Base-by-base conservation (phyloP, 2,329 filamentous ascomycete species). In the Akanthomyces muscarius region DNA sequence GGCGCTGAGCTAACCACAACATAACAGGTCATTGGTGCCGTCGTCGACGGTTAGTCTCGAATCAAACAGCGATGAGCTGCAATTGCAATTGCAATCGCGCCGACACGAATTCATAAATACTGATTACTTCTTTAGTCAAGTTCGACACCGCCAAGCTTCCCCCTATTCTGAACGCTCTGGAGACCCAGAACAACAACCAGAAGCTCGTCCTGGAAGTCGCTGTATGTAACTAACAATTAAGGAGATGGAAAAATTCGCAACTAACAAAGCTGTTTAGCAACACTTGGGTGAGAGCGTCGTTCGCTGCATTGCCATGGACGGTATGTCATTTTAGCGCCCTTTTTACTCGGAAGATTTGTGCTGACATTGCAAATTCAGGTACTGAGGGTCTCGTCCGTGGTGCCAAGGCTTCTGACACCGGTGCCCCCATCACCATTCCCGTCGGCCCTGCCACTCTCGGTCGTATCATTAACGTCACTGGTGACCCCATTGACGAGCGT, bases 391-490 rank as follows among this genome's bases (percentile, higher is more conserved):
- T 99, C 74, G 90, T 94, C 78, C 94, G 95, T 87, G 95, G 95
- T 78, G 83, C 88, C 76, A 86, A 86, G 80, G 92, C 89, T 72
- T 81, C 80, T 73, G 95, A 99, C 82, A 97, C 94, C 77, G 95
- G 95, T 78, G 83, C 87, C 71, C 95, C 95, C 77, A 99, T 99
- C 85, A 92, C 86, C 82, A 93, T 99, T 74, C 94, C 94, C 77
- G 94, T 98, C 81, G 95, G 95, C 75, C 86, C 87, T 77, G 91
- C 84, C 78, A 97, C 92, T 71, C 91, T 99, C 73, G 95, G 95
- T 76, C 95, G 95, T 85, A 99, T 99, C 87, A 93, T 99, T 85
- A 99, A 99, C 88, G 95, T 99, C 83, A 99, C 95, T 85, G 95
- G 95, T 88, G 94, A 99, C 83, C 95, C 95, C 77, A 98, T 99